These are phyloP conservation scores for Verticillium nubilum DNA, from an alignment of 2,329 filamentous ascomycete species.

Conservation along the genomic window DNA sequence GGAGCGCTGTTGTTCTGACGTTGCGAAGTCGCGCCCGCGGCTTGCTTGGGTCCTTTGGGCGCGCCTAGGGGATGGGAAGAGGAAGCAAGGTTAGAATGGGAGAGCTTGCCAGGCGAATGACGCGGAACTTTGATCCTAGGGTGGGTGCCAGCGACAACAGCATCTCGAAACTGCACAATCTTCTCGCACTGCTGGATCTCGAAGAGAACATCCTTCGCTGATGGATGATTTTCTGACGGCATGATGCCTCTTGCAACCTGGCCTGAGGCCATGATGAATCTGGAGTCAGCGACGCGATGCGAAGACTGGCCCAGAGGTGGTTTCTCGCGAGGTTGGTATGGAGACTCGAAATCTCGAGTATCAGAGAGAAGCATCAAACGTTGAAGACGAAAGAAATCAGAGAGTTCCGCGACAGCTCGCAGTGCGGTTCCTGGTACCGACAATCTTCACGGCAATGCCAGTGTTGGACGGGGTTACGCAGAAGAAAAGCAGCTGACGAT, in stretches of 20 bases:
- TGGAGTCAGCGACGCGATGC: conserved; percentile 1
- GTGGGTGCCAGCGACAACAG: conserved; percentile 73
- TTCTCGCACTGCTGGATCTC: conserved; percentile 69
- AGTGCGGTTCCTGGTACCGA: neutral
- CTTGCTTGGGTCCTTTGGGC: conserved; percentile 6
- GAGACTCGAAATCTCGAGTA: neutral
- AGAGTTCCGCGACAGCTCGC: neutral
- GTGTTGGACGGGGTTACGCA: neutral
- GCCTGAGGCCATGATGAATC: conserved; percentile 7
- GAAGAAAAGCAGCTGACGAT: neutral
- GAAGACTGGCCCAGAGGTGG: neutral
- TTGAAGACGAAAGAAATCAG: neutral
- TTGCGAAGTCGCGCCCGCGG: conserved; percentile 5
- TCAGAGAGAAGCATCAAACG: neutral
- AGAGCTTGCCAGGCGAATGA: conserved; percentile 22
- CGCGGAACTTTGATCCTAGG: conserved; percentile 52
- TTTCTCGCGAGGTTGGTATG: neutral
- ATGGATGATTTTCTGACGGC: conserved; percentile 12
- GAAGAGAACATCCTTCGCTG: conserved; percentile 41
- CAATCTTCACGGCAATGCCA: neutral
- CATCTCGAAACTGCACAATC: conserved; percentile 75
- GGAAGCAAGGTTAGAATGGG: conserved; percentile 8
- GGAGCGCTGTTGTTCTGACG: neutral
- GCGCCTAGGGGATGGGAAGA: neutral
- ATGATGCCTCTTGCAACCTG: conserved; percentile 6